phyloP scores from a whole-genome alignment of 2,329 filamentous ascomycete genomes.

The Trichophyton simii region DNA sequence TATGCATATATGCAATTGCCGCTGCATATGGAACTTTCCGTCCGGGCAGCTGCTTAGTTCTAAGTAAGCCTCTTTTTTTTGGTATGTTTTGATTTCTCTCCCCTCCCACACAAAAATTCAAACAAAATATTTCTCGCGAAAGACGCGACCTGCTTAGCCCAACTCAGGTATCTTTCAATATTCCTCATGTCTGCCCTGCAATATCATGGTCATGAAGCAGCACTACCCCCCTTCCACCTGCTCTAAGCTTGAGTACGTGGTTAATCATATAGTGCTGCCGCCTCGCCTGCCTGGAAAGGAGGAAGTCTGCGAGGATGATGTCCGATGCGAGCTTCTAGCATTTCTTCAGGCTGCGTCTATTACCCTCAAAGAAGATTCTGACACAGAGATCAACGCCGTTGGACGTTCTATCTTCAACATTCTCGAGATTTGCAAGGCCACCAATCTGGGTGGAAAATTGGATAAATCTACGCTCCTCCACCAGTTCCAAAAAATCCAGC shows the following conservation, averaged over 20 bases:
- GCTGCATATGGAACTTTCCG: background rate
- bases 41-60: background rate
- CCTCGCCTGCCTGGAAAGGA: conserved; percentile 26
- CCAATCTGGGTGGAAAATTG: conserved; percentile 12
- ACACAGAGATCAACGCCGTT: conserved; percentile 11
- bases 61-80: background rate
- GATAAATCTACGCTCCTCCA: conserved; percentile 17
- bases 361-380: conserved; percentile 18
- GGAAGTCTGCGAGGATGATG: conserved; percentile 19
- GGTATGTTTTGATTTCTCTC: background rate
- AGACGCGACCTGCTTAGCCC: background rate
- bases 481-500: conserved; percentile 20
- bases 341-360: conserved; percentile 14
- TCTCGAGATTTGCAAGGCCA: conserved; percentile 12
- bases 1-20: background rate
- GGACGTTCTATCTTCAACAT: conserved; percentile 11
- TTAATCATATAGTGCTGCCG: conserved; percentile 29
- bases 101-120: background rate
- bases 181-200: background rate
- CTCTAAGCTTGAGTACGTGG: background rate
- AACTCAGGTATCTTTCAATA: no score
- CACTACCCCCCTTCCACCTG: background rate
- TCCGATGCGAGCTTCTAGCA: conserved; percentile 20
- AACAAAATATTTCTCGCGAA: background rate
- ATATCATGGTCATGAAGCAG: background rate